A percentile compares a stretch with the other conserved stretches of the same genome.
Evolutionary conservation across 768 basidiomycete genomes (phyloP).

Genomic region (Suillus occidentalis): DNA sequence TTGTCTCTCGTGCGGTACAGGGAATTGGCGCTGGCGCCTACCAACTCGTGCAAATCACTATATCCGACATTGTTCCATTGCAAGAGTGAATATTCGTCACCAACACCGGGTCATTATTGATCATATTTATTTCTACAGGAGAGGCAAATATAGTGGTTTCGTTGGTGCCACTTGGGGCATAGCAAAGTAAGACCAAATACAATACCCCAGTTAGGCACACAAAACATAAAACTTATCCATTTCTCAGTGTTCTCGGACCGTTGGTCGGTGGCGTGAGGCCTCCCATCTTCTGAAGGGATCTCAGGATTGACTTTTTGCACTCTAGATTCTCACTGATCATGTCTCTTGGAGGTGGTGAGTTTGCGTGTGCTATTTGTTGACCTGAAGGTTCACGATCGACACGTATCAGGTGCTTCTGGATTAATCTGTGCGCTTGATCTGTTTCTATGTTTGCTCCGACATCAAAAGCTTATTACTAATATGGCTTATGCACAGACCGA

Average conservation of each 20-base stretch:
- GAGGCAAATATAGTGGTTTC: slow-evolving; percentile 40
- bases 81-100: slow-evolving; percentile 26
- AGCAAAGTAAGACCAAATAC: slow-evolving; percentile 27
- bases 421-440: slow-evolving; percentile 31
- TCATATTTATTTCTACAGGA: slow-evolving; percentile 18
- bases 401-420: slow-evolving; percentile 34
- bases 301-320: neutral
- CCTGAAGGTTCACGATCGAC: slow-evolving; percentile 7
- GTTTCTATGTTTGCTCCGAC: neutral
- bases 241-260: slow-evolving; percentile 41
- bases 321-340: slow-evolving; percentile 35
- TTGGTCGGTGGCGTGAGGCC: slow-evolving; percentile 37
- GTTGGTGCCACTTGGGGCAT: slow-evolving; percentile 43
- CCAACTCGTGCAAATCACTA: slow-evolving; percentile 37
- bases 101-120: neutral
- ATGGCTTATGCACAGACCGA: slow-evolving; percentile 27
- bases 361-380: neutral
- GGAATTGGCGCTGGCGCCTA: slow-evolving; percentile 42
- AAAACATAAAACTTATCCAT: neutral
- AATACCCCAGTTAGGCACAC: neutral
- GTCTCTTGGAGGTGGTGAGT: slow-evolving; percentile 42
- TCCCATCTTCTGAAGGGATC: neutral
- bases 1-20: slow-evolving; percentile 40
- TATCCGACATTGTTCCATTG: slow-evolving; percentile 41
- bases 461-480: neutral